A percentile compares a stretch with the other conserved stretches of the same genome.
Evolutionary conservation across 768 basidiomycete species (phyloP).

Genomic region (Lentinus brumalis): DNA sequence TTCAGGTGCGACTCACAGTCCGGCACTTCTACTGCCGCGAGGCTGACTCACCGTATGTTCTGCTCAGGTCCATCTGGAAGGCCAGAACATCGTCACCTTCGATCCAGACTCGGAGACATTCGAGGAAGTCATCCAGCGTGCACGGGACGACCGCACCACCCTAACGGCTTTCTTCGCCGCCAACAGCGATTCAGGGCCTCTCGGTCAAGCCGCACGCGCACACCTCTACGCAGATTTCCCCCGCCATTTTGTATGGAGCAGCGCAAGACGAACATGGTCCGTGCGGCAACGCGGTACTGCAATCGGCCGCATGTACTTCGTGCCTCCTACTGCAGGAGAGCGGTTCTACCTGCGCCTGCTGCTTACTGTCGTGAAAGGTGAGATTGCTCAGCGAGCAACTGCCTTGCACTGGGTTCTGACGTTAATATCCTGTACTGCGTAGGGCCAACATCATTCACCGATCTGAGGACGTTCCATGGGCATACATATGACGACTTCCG

Average conservation of each 20-base stretch:
- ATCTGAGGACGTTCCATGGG: slow-evolving; percentile 25
- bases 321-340: slow-evolving; percentile 38
- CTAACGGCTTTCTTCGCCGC: slow-evolving; percentile 31
- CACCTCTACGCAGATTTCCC: slow-evolving; percentile 44
- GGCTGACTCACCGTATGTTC: no score
- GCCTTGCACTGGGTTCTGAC: no score
- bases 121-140: neutral
- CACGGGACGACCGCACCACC: neutral
- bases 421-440: no score
- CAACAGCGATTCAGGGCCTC: slow-evolving; percentile 5
- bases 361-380: slow-evolving; percentile 40
- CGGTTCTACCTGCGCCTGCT: slow-evolving; percentile 43
- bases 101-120: neutral
- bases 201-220: slow-evolving; percentile 8
- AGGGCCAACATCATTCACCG: neutral
- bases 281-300: slow-evolving; percentile 33
- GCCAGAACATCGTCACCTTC: slow-evolving; percentile 29
- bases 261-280: slow-evolving; percentile 31
- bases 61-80: slow-evolving; percentile 33
- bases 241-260: slow-evolving; percentile 30
- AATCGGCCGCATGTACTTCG: slow-evolving; percentile 44
- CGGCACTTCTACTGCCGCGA: no score
- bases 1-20: slow-evolving; percentile 45
- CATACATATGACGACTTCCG: slow-evolving; percentile 33
- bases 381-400: slow-evolving; percentile 17